Percentiles rank a stretch among this genome's conserved stretches.
phyloP scores from a whole-genome alignment of 768 basidiomycete species.

The Lactifluus piperatus region DNA sequence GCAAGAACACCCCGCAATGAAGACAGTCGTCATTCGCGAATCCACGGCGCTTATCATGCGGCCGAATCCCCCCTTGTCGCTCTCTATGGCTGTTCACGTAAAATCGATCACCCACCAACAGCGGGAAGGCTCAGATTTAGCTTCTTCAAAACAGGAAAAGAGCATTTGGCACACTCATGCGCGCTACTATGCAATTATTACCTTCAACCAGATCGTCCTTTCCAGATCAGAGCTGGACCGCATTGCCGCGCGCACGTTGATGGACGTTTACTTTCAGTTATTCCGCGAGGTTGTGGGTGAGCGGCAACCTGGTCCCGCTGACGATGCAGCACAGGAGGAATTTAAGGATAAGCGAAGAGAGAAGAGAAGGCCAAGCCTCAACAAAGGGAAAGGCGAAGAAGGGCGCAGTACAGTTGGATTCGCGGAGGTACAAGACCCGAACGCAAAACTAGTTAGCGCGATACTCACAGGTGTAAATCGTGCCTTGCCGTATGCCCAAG shows the following conservation, averaged over 20 bases:
- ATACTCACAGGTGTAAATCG: constrained; percentile 93
- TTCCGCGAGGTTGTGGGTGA: constrained; percentile 84
- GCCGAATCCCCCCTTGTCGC: constrained; percentile 36
- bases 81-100: constrained; percentile 4
- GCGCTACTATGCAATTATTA: constrained; percentile 87
- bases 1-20: constrained; percentile 91
- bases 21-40: constrained; percentile 80
- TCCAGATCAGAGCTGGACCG: constrained; percentile 48
- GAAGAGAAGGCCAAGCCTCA: constrained; percentile 22
- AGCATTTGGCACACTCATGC: constrained; percentile 57
- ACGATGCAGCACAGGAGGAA: constrained; percentile 34
- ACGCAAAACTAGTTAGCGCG: constrained; percentile 80
- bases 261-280: constrained; percentile 90
- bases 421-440: constrained; percentile 65
- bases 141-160: constrained; percentile 28
- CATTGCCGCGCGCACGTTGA: constrained; percentile 65
- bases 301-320: constrained; percentile 33
- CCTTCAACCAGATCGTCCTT: constrained; percentile 89
- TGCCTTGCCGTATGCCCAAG: constrained; percentile 84
- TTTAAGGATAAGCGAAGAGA: constrained; percentile 22
- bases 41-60: constrained; percentile 71
- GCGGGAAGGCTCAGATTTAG: constrained; percentile 30
- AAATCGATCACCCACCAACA: constrained; percentile 40
- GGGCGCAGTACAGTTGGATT: constrained; percentile 57
- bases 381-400: constrained; percentile 32